These are phyloP conservation scores for Tetrapisispora iriomotensis DNA, from an alignment of 805 yeast species.

Conservation along the genomic window DNA sequence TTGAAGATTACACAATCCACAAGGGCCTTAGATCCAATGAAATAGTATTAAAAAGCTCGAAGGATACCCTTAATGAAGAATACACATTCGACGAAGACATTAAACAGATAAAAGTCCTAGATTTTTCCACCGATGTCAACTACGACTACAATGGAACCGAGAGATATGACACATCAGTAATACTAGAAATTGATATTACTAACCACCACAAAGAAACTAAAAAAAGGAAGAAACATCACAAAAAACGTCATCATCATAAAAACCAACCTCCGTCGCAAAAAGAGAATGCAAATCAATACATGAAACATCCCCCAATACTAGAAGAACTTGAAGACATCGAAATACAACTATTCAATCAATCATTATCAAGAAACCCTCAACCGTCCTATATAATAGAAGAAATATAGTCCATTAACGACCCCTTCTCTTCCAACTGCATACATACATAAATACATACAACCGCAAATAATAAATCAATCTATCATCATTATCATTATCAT, in stretches of 20 bases:
- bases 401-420: too few relatives aligned
- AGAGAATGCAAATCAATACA: neutral
- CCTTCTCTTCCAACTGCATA: too few relatives aligned
- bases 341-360: neutral
- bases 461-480: too few relatives aligned
- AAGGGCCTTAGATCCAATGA: conserved; percentile 18
- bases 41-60: neutral
- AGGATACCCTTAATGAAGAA: neutral
- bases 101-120: neutral
- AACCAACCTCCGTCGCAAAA: neutral
- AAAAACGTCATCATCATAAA: neutral
- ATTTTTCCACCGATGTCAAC: neutral
- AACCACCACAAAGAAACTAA: neutral
- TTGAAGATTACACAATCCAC: conserved; percentile 23
- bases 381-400: conserved; percentile 1
- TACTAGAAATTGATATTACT: neutral
- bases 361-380: neutral
- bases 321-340: conserved; percentile 5
- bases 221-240: neutral
- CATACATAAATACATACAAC: too few relatives aligned
- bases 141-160: neutral
- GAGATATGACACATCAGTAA: neutral
- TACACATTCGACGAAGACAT: neutral
- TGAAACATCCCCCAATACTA: neutral
- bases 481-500: too few relatives aligned